Evolutionary conservation across 371 early-diverging fungal species (phyloP).

Genomic region (Mortierella sp.): DNA sequence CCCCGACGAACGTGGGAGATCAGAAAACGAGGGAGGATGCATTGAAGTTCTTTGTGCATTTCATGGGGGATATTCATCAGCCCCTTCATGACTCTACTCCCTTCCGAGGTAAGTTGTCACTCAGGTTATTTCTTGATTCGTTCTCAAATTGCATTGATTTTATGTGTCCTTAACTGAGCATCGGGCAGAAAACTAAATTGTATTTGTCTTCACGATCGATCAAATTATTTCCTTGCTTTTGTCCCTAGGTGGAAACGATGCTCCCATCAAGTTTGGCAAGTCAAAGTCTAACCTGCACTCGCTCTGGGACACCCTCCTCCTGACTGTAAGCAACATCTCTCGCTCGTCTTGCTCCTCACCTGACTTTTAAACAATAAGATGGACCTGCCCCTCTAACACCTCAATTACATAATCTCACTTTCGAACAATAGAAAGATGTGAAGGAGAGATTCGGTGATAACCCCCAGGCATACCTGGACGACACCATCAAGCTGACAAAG

Average conservation of each 20-base stretch:
- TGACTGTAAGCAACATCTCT: constrained; percentile 31
- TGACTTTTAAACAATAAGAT: neutral
- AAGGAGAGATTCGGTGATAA: constrained; percentile 34
- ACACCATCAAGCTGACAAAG: constrained; percentile 36
- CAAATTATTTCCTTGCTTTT: neutral
- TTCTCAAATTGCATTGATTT: neutral
- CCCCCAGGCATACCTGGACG: constrained; percentile 45
- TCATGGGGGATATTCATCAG: constrained; percentile 72
- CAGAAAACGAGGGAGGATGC: constrained; percentile 50
- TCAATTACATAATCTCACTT: neutral
- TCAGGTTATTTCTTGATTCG: neutral
- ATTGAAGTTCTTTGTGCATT: constrained; percentile 66
- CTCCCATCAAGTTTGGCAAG: constrained; percentile 47
- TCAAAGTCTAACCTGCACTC: constrained; percentile 58
- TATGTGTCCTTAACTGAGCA: neutral
- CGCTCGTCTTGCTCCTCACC: neutral
- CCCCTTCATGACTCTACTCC: constrained; percentile 67
- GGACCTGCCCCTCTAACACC: neutral
- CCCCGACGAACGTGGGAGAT: constrained; percentile 22
- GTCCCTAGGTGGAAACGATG: constrained; percentile 50
- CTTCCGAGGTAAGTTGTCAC: constrained; percentile 34
- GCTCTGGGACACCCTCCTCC: constrained; percentile 62
- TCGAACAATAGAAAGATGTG: constrained; percentile 42
- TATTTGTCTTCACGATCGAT: neutral
- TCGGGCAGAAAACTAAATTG: neutral